phyloP scores from a whole-genome alignment of 2,329 filamentous ascomycete species.

The Alternaria metachromatica region DNA sequence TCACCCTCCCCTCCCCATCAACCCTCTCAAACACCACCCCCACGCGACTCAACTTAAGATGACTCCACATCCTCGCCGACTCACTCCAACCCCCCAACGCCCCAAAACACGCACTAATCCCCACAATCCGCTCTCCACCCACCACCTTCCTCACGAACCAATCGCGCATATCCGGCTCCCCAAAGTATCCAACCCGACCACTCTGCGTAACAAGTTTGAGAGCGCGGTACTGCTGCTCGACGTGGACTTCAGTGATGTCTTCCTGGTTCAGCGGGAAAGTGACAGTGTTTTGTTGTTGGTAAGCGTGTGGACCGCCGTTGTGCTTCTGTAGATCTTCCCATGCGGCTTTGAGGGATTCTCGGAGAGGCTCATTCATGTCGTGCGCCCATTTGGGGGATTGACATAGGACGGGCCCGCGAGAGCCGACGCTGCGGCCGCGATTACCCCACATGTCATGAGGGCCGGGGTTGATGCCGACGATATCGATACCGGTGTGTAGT shows the following conservation, averaged over 20 bases:
- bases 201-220: constrained; percentile 23
- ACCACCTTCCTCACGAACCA: constrained; percentile 14
- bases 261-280: constrained; percentile 21
- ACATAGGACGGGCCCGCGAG: neutral
- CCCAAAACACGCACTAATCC: constrained; percentile 15
- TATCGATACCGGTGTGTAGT: neutral
- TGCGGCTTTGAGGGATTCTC: neutral
- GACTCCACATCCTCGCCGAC: constrained; percentile 9
- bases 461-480: neutral
- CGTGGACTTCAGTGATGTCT: constrained; percentile 25
- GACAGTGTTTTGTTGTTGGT: neutral
- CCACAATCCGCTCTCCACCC: constrained; percentile 15
- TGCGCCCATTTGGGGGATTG: neutral
- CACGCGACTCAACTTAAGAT: constrained; percentile 10
- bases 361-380: neutral
- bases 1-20: neutral
- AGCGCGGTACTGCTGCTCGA: constrained; percentile 12
- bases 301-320: neutral
- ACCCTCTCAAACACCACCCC: constrained; percentile 3
- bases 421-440: neutral
- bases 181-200: constrained; percentile 16
- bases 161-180: constrained; percentile 1
- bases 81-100: constrained; percentile 14
- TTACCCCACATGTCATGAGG: neutral
- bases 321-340: neutral